These are phyloP conservation scores for Akebia trifoliata DNA, from an alignment of 164 flowering plant species.

Conservation along the genomic window DNA sequence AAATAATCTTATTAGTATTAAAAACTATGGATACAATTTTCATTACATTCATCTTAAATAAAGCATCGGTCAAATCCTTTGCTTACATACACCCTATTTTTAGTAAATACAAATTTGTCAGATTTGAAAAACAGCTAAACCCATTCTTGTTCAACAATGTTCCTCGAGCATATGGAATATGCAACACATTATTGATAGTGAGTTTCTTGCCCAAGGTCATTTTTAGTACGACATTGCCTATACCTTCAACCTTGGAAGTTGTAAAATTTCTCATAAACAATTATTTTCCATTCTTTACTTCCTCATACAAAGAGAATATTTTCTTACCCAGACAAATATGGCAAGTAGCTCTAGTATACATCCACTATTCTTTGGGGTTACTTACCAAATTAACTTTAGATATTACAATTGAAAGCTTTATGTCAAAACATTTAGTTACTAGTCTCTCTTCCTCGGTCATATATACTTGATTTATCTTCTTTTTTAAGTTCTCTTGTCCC, in stretches of 20 bases:
- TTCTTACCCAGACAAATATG: background rate
- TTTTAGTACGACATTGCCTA: background rate
- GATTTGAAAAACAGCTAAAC: slow-evolving; percentile 3
- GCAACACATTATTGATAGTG: background rate
- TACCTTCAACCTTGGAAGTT: background rate
- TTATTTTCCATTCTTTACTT: background rate
- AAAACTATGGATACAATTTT: background rate
- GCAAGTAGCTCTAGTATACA: background rate
- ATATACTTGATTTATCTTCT: too few relatives aligned
- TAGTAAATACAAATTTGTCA: slow-evolving; percentile 8
- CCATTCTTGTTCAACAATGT: slow-evolving; percentile 13
- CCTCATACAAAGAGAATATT: background rate
- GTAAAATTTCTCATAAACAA: slow-evolving; percentile 10
- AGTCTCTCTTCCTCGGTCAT: too few relatives aligned
- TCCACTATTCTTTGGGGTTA: slow-evolving; percentile 4
- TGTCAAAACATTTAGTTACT: too few relatives aligned
- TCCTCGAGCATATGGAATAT: slow-evolving; percentile 5
- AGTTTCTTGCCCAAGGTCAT: slow-evolving; percentile 3
- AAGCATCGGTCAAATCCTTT: background rate
- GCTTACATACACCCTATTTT: slow-evolving; percentile 1
- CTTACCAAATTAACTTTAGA: background rate
- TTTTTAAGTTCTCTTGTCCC: too few relatives aligned
- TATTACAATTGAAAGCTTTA: background rate
- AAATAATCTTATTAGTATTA: background rate
- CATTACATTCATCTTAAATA: background rate